phyloP scores from a whole-genome alignment of 2,329 filamentous ascomycete genomes.

The Fusarium goolgardi region DNA sequence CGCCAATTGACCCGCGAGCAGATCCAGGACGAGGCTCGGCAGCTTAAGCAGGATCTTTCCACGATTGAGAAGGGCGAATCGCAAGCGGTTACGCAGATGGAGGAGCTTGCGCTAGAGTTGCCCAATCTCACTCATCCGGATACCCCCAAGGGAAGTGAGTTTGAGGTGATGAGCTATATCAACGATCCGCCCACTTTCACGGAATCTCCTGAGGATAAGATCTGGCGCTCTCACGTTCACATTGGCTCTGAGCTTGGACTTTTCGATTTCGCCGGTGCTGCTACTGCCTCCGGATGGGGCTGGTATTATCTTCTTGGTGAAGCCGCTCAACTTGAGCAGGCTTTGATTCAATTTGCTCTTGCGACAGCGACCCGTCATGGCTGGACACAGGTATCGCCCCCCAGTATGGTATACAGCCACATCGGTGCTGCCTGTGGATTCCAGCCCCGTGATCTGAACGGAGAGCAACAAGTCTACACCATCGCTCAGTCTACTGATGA shows the following conservation, averaged over 20 bases:
- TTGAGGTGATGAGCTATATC: conserved; percentile 78
- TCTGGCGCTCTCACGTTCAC: conserved; percentile 82
- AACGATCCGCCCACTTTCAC: conserved; percentile 71
- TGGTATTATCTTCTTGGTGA: conserved; percentile 98
- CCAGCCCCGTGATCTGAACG: conserved; percentile 88
- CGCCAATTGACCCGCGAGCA: conserved; percentile 58
- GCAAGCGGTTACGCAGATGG: conserved; percentile 72
- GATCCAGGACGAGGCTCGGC: conserved; percentile 72
- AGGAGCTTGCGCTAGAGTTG: conserved; percentile 78
- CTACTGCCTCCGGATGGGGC: conserved; percentile 90
- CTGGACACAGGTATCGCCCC: conserved; percentile 85
- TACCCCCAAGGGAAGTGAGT: conserved; percentile 77
- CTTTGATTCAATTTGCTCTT: conserved; percentile 87
- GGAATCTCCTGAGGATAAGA: conserved; percentile 47
- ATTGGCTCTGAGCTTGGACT: conserved; percentile 88
- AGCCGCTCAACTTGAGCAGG: conserved; percentile 93
- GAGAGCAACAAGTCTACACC: conserved; percentile 91
- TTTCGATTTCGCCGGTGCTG: conserved; percentile 88
- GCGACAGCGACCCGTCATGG: conserved; percentile 76
- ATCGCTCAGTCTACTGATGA: conserved; percentile 76
- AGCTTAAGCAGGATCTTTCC: conserved; percentile 71
- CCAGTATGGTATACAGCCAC: conserved; percentile 91
- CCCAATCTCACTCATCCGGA: conserved; percentile 85
- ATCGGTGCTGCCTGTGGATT: conserved; percentile 93
- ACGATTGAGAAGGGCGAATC: conserved; percentile 71